These are phyloP conservation scores for Pouteria campechiana DNA, from an alignment of 179 eudicot genomes.

Conservation along the genomic window DNA sequence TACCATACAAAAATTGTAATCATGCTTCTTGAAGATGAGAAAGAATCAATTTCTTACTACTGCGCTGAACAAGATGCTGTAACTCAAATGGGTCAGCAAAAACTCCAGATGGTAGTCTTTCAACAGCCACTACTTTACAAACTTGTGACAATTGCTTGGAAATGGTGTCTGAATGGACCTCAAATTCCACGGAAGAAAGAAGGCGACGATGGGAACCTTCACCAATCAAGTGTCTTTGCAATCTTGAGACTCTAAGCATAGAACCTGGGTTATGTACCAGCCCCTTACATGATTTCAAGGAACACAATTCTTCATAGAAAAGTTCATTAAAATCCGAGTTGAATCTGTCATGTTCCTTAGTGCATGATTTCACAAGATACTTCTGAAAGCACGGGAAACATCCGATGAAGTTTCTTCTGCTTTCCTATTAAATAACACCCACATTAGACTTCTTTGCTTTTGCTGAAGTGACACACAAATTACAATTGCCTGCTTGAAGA, in stretches of 20 bases:
- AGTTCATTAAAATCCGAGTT: too few relatives aligned
- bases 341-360: too few relatives aligned
- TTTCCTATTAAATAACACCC: too few relatives aligned
- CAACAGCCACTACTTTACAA: conserved; percentile 56
- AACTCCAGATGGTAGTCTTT: conserved; percentile 72
- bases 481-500: too few relatives aligned
- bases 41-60: conserved; percentile 55
- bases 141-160: conserved; percentile 13
- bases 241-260: conserved; percentile 16
- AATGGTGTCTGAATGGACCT: conserved; percentile 14
- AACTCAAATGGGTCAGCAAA: conserved; percentile 97
- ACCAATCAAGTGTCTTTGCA: conserved; percentile 47
- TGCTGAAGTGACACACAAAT: too few relatives aligned
- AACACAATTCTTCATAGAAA: too few relatives aligned
- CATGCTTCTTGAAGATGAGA: conserved; percentile 1
- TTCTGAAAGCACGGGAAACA: too few relatives aligned
- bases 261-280: conserved; percentile 7
- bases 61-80: conserved; percentile 56
- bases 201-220: conserved; percentile 90
- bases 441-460: too few relatives aligned
- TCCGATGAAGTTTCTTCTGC: too few relatives aligned
- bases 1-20: not conserved
- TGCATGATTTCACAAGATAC: too few relatives aligned
- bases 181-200: conserved; percentile 35
- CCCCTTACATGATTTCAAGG: conserved; percentile 11